Conservation (phyloP, 2,329 filamentous ascomycete genomes). For the Xylaria sp. region DNA sequence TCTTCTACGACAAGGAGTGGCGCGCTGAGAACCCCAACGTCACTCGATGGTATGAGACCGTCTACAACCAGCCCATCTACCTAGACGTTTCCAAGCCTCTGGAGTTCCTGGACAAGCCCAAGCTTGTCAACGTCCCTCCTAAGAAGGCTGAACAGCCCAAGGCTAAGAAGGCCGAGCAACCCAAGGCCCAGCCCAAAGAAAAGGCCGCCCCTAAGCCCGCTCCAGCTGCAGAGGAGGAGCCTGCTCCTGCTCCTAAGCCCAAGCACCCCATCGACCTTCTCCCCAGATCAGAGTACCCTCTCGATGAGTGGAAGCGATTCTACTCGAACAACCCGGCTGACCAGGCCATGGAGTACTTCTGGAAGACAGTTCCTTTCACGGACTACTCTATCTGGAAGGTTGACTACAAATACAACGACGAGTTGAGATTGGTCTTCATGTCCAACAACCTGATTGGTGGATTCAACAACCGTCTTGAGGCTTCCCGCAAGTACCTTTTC, state of each 20-base stretch:
- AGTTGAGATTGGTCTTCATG: conserved; percentile 98
- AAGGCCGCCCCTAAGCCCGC: conserved; percentile 57
- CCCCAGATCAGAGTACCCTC: conserved; percentile 79
- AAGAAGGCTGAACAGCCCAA: conserved; percentile 82
- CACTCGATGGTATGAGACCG: conserved; percentile 93
- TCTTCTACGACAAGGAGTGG: conserved; percentile 92
- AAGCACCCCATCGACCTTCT: conserved; percentile 96
- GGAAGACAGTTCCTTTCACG: conserved; percentile 92
- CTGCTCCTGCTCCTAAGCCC: conserved; percentile 77
- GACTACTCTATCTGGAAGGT: conserved; percentile 97
- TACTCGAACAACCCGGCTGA: conserved; percentile 96
- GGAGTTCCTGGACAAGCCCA: conserved; percentile 84
- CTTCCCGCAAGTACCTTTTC: conserved; percentile 97
- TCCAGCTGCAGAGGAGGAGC: conserved; percentile 53
- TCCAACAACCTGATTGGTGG: conserved; percentile 97
- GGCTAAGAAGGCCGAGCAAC: conserved; percentile 48
- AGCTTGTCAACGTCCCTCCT: conserved; percentile 75
- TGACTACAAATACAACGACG: conserved; percentile 99
- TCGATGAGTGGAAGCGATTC: conserved; percentile 98
- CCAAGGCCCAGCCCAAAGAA: conserved; percentile 37
- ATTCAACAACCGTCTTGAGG: conserved; percentile 98
- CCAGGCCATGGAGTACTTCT: conserved; percentile 95
- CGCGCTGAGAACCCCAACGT: conserved; percentile 84
- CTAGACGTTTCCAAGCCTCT: conserved; percentile 80
- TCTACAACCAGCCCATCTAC: conserved; percentile 93